phyloP scores from a whole-genome alignment of 306 rosid genomes.

The Urtica urens region DNA sequence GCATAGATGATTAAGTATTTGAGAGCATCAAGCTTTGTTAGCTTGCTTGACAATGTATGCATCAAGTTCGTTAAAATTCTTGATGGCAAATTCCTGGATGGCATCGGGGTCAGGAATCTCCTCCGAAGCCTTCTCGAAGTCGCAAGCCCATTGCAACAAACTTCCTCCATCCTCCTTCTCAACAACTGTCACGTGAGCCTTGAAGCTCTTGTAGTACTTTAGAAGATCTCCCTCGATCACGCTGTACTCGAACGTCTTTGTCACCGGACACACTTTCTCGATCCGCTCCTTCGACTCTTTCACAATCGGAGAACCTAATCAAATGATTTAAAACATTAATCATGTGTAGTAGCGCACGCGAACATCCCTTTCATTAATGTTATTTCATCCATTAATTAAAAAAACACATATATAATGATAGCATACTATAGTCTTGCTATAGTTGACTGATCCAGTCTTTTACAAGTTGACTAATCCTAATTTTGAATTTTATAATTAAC shows the following conservation, averaged over 20 bases:
- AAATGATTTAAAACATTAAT: too few relatives aligned
- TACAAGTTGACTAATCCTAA: too few relatives aligned
- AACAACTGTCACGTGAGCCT: conserved; percentile 30
- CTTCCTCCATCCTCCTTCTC: conserved; percentile 58
- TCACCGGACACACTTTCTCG: conserved; percentile 40
- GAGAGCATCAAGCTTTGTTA: too few relatives aligned
- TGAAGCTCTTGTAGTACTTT: conserved; percentile 54
- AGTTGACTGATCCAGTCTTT: too few relatives aligned
- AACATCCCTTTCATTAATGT: too few relatives aligned
- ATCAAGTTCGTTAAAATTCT: conserved; percentile 67
- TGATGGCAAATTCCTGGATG: conserved; percentile 60
- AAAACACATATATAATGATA: too few relatives aligned
- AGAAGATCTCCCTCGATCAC: conserved; percentile 73
- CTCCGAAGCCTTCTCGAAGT: conserved; percentile 36
- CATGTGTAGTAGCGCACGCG: too few relatives aligned
- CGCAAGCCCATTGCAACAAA: conserved; percentile 54
- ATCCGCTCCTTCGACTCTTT: conserved; percentile 53
- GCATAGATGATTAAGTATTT: too few relatives aligned
- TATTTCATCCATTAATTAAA: too few relatives aligned
- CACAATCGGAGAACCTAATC: conserved; percentile 48
- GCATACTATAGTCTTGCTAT: too few relatives aligned
- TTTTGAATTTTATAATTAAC: too few relatives aligned
- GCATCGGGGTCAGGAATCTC: conserved; percentile 51
- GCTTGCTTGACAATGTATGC: conserved; percentile 24
- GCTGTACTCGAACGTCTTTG: conserved; percentile 32